Conservation (phyloP, 345 rosid species). For the Gossypium mustelinum region DNA sequence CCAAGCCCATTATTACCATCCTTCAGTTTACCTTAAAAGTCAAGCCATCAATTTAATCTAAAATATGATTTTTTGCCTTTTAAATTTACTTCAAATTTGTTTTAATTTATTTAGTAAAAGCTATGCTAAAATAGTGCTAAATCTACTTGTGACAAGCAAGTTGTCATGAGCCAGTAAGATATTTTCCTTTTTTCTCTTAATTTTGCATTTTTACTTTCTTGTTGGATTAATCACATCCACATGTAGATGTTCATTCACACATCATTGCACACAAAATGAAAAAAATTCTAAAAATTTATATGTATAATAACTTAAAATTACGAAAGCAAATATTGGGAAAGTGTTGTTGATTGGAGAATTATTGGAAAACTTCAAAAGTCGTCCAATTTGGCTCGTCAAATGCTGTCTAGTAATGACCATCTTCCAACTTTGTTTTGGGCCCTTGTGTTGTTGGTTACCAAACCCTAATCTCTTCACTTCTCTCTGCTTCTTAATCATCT, state of each 20-base stretch:
- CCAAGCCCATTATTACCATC: slow-evolving; percentile 5
- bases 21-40: neutral
- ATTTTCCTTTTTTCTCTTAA: neutral
- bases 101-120: neutral
- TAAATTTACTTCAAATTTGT: neutral
- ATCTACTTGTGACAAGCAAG: neutral
- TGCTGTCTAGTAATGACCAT: neutral
- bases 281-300: neutral
- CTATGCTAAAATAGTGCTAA: neutral
- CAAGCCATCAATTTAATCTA: neutral
- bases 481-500: neutral
- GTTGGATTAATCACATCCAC: neutral
- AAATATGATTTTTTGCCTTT: too few species aligned
- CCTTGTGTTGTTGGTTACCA: neutral
- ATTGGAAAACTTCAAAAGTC: neutral
- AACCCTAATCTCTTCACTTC: too few species aligned
- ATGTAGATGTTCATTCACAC: neutral
- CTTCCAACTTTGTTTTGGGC: neutral
- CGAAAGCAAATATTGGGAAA: neutral
- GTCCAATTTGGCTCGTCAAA: neutral
- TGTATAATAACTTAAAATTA: neutral
- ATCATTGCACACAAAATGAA: too few species aligned
- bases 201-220: neutral
- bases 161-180: neutral
- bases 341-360: neutral